Evolutionary conservation across 164 flowering plant genomes (phyloP), one percentile per base, ranked within the genome.

Genomic region (Magnolia changhungtana): DNA sequence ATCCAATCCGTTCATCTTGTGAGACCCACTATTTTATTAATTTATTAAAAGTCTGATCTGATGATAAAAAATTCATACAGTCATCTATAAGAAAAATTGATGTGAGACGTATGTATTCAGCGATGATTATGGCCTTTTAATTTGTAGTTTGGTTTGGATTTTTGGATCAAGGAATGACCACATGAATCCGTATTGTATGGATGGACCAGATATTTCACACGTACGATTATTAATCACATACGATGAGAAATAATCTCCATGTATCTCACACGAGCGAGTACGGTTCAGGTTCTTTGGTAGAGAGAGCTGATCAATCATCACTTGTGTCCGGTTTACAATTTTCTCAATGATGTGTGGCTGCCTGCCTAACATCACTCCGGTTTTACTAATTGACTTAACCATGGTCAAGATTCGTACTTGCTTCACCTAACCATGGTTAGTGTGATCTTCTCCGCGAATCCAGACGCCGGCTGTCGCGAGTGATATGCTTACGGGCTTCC

Each of bases 311-410:
- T 82, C 84, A 86, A 88, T 88, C 82, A 88, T 87, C 87, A 83
- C 80, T 65, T 74, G 80, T 84, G 88, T 86, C 86, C 86, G 88
- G 81, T 72, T 16, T 74, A 83, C 85, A 83, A 87, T 88, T 82
- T 85, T 85, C 83, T 77, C 87, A 87, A 86, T 87, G 86, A 66
- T 66, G 86, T 87, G 81, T 81, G 83, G 72, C 73, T 76, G 78
- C 72, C 73, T 76, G 78, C 72, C 69, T 73, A 52, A 45, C n/a
- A 19, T 59, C 19, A 18, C 21, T 21, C 4, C 23, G 24, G 29
- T 23, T 19, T 8, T 7, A 11, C 23, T 71, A n/a, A 27, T 50
- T 72, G 70, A 73, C 77, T 11, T 70, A 29, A 81, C 71, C 71
- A 2, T 18, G 45, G 76, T 77, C 29, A 37, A 59, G 20, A 63